Conservation (phyloP, 2,329 filamentous ascomycete species). For the Alternaria triticina region DNA sequence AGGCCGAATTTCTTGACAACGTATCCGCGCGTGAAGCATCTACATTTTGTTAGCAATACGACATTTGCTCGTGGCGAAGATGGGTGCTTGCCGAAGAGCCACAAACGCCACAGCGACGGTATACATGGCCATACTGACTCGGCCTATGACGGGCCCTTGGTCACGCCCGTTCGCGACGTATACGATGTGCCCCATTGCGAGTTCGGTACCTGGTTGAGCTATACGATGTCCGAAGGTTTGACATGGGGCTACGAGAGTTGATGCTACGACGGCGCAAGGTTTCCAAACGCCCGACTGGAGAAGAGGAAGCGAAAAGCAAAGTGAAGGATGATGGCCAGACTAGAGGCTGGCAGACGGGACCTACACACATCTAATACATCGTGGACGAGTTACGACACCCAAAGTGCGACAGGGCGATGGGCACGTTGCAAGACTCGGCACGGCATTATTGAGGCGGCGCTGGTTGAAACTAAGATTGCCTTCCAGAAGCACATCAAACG, state of each 20-base stretch:
- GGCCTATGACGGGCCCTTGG: conserved; percentile 29
- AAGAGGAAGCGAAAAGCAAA: conserved; percentile 3
- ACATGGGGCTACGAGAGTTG: conserved; percentile 15
- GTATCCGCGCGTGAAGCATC: conserved; percentile 32
- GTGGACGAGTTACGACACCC: conserved; percentile 7
- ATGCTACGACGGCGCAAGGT: not conserved
- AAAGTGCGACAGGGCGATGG: conserved; percentile 7
- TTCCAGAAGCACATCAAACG: conserved; percentile 11
- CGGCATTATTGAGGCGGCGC: conserved; percentile 10
- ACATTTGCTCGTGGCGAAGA: not conserved
- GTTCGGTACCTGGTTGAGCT: conserved; percentile 2
- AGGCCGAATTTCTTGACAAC: conserved; percentile 35
- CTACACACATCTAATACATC: conserved; percentile 12
- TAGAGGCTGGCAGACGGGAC: conserved; percentile 3
- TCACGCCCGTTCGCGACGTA: conserved; percentile 18
- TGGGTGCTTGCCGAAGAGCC: conserved; percentile 21
- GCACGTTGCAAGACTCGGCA: conserved; percentile 4
- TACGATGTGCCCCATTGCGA: conserved; percentile 28
- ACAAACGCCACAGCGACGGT: conserved; percentile 29
- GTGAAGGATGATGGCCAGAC: not conserved
- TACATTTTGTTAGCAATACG: conserved; percentile 9
- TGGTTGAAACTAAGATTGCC: conserved; percentile 11
- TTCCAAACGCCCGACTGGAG: not conserved
- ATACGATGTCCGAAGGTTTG: conserved; percentile 10
- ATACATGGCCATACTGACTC: conserved; percentile 32